A percentile compares a stretch with the other conserved stretches of the same genome.
Conservation (phyloP, 345 rosid species). For the Syzygium oleosum region DNA sequence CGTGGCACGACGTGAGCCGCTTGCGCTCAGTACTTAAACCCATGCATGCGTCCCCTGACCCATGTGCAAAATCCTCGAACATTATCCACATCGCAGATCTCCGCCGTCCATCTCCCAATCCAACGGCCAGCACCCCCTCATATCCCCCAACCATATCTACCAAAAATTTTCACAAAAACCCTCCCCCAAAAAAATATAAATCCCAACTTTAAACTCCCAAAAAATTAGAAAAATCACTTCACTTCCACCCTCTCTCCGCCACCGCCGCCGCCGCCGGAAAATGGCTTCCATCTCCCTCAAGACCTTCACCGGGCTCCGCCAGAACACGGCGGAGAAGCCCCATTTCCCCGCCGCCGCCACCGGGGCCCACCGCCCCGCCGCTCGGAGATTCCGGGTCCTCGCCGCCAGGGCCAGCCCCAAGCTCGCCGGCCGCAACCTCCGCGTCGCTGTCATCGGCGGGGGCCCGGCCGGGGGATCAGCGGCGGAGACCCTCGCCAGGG, state of each 20-base stretch:
- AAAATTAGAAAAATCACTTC: neutral
- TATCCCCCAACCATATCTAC: constrained; percentile 63
- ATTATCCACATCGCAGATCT: constrained; percentile 50
- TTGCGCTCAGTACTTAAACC: neutral
- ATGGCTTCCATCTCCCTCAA: constrained; percentile 44
- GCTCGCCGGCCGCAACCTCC: constrained; percentile 59
- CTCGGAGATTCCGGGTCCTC: constrained; percentile 8
- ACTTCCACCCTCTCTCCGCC: neutral
- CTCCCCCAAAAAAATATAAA: neutral
- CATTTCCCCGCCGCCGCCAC: constrained; percentile 15
- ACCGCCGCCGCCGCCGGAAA: neutral
- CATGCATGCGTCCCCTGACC: too few relatives aligned
- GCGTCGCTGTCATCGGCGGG: constrained; percentile 88
- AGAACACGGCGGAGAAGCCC: constrained; percentile 25
- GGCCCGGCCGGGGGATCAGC: constrained; percentile 91
- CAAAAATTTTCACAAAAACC: neutral
- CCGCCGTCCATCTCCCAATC: constrained; percentile 32
- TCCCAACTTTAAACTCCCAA: neutral
- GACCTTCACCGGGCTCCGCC: constrained; percentile 75
- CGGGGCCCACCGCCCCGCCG: neutral
- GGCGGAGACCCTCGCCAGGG: constrained; percentile 70
- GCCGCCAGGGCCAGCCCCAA: constrained; percentile 59
- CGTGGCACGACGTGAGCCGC: constrained; percentile 7
- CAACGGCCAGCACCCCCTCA: constrained; percentile 14
- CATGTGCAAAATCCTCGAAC: constrained; percentile 12